A percentile compares a stretch with the other conserved stretches of the same genome.
Conservation (phyloP, 371 early-diverging fungal genomes). For the Cokeromyces recurvatus region DNA sequence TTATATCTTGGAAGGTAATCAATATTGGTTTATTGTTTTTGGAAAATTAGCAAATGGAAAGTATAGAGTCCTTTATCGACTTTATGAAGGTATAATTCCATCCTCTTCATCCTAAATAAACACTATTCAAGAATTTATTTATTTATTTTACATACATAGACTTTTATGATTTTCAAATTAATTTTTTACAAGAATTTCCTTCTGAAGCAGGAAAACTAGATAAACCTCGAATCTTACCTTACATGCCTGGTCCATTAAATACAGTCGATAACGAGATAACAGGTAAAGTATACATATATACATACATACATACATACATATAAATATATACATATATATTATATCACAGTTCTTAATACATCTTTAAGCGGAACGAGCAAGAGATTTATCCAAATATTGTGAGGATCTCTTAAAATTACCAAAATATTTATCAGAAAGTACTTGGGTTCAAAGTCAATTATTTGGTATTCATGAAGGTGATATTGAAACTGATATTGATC, state of each 20-base stretch:
- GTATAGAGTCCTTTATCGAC: conserved; percentile 58
- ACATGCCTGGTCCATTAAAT: conserved; percentile 68
- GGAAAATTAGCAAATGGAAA: conserved; percentile 49
- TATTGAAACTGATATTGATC: conserved; percentile 53
- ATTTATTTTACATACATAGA: conserved; percentile 40
- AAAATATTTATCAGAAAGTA: conserved; percentile 49
- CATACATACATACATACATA: neutral
- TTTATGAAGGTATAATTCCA: conserved; percentile 61
- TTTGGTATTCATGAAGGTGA: conserved; percentile 70
- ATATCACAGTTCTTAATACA: neutral
- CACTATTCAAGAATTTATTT: too few species aligned
- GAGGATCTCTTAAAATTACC: conserved; percentile 61
- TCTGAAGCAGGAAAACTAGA: conserved; percentile 68
- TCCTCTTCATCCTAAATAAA: too few species aligned
- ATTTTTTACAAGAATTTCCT: conserved; percentile 71
- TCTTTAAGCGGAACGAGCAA: conserved; percentile 53
- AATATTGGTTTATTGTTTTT: conserved; percentile 68
- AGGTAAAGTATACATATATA: conserved; percentile 19
- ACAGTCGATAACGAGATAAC: conserved; percentile 54
- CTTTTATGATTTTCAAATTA: conserved; percentile 77
- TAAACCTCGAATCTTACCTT: conserved; percentile 65
- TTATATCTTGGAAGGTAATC: conserved; percentile 48
- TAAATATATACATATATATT: neutral
- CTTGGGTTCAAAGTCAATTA: conserved; percentile 52
- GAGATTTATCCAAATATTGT: conserved; percentile 69